Conservation (phyloP, 2,329 filamentous ascomycete genomes). For the Diplocarpon rosae region DNA sequence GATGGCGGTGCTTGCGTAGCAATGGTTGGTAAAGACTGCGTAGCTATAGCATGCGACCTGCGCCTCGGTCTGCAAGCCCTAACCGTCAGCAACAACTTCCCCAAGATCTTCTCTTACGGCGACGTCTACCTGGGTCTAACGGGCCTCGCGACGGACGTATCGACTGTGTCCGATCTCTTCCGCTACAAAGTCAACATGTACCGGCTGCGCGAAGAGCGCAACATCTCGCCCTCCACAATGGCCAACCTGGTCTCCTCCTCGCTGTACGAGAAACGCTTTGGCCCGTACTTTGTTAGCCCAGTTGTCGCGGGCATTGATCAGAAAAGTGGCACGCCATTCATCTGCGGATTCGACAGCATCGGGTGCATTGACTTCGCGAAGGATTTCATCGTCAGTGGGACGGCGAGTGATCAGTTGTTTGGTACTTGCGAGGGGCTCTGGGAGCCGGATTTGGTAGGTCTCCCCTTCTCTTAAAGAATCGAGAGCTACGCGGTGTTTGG, state of each 20-base stretch:
- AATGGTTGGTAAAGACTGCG: slow-evolving; percentile 99
- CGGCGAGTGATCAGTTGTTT: slow-evolving; percentile 93
- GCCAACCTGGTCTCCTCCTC: slow-evolving; percentile 87
- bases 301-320: slow-evolving; percentile 92
- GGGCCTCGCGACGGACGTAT: slow-evolving; percentile 90
- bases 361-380: slow-evolving; percentile 99
- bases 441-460: slow-evolving; percentile 87
- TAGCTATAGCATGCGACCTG: slow-evolving; percentile 97
- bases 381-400: slow-evolving; percentile 97
- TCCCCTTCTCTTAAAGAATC: not conserved
- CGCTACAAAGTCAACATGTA: slow-evolving; percentile 99
- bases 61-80: slow-evolving; percentile 92
- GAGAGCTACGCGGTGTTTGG: not conserved
- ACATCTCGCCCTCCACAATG: slow-evolving; percentile 89
- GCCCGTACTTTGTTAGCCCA: slow-evolving; percentile 90
- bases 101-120: slow-evolving; percentile 97
- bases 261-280: slow-evolving; percentile 92
- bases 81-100: slow-evolving; percentile 99
- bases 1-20: slow-evolving; percentile 90
- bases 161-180: slow-evolving; percentile 91
- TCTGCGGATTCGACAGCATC: slow-evolving; percentile 98
- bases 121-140: slow-evolving; percentile 93
- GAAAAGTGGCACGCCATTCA: slow-evolving; percentile 90
- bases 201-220: slow-evolving; percentile 91
- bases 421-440: slow-evolving; percentile 97